Base-by-base conservation (phyloP, 805 yeast genomes). In the Ogataea pilisensis region DNA sequence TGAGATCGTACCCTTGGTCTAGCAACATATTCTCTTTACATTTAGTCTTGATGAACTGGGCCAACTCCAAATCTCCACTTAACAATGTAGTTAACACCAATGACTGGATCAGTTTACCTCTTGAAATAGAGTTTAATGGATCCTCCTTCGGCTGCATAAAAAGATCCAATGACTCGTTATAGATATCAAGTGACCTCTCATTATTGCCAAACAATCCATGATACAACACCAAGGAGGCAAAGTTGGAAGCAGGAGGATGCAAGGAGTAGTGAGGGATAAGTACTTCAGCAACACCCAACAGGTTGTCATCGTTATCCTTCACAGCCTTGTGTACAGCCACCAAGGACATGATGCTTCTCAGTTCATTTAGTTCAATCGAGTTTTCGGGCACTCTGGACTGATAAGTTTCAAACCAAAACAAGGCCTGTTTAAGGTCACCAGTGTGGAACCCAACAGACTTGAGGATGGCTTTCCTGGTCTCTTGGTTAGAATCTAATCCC, bases 171-270 rank as follows among this genome's bases (percentile, higher is more conserved):
- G 61, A 43, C 19, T 48, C 40, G 38, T 65, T 65, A 48, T 62
- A 65, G 6, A 60, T 46, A 18, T 63, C 62, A 24, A 65, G 42
- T 1, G 66, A 53, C 8, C 45, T 44, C n/a, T 61, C 63, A 0
- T 45, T 41, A 20, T 54, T 41, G 2, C 62, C 64, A 32, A 58
- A 48, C 57, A 58, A 62, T 5, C 59, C 58, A 30, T 58, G 46
- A 13, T 42, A 47, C 8, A 63, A 24, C 7, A 63, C 42, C 8
- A 57, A 40, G 0, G 58, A 48, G 3, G 62, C 57, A 6, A 53
- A 19, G 16, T 54, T 57, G 6, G 39, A 40, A 1, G 59, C 51
- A 2, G 60, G 56, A 7, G 63, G 55, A 11, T 17, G 31, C 9
- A 29, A 14, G 16, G 34, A 25, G 8, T 41, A 24, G 34, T 57